These are phyloP conservation scores for Proliferodiscus dingleyae DNA, from an alignment of 2,329 filamentous ascomycete genomes.

Conservation along the genomic window DNA sequence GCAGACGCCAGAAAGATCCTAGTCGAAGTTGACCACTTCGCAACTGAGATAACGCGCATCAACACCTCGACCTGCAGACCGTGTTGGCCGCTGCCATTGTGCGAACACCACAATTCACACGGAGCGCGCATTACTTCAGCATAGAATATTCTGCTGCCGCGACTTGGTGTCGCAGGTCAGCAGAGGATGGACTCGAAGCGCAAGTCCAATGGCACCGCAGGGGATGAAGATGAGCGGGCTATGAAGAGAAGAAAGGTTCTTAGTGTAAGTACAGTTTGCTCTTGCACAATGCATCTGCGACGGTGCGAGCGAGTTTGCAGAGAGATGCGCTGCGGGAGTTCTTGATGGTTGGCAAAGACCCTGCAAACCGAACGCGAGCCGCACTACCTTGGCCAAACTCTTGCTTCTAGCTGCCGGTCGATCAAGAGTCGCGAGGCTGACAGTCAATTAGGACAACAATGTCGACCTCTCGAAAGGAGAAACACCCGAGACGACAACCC, in stretches of 20 bases:
- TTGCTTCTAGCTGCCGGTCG: slow-evolving; percentile 8
- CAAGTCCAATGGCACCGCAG: slow-evolving; percentile 40
- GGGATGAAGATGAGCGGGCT: slow-evolving; percentile 48
- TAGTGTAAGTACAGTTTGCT: slow-evolving; percentile 41
- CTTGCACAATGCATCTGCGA: slow-evolving; percentile 5
- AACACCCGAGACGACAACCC: slow-evolving; percentile 62
- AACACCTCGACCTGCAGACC: slow-evolving; percentile 8
- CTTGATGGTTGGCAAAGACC: slow-evolving; percentile 18
- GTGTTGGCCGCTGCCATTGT: slow-evolving; percentile 18
- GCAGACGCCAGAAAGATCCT: slow-evolving; percentile 11
- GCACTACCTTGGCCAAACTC: slow-evolving; percentile 14
- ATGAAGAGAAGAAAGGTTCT: slow-evolving; percentile 54
- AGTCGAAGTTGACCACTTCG: slow-evolving; percentile 3
- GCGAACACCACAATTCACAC: slow-evolving; percentile 7
- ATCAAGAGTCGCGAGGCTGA: slow-evolving; percentile 25
- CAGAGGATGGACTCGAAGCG: slow-evolving; percentile 44
- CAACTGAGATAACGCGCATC: slow-evolving; percentile 9
- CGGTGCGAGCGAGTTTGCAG: slow-evolving; percentile 1
- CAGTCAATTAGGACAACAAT: slow-evolving; percentile 21
- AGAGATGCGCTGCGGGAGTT: slow-evolving; percentile 12
- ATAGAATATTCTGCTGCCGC: slow-evolving; percentile 2
- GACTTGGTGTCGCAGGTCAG: slow-evolving; percentile 6
- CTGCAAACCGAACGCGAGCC: slow-evolving; percentile 7
- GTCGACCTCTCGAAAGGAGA: slow-evolving; percentile 39
- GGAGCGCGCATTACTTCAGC: slow-evolving; percentile 8